These are phyloP conservation scores for Fraxinus sp. DNA, from an alignment of 305 asterid genomes.

Conservation along the genomic window DNA sequence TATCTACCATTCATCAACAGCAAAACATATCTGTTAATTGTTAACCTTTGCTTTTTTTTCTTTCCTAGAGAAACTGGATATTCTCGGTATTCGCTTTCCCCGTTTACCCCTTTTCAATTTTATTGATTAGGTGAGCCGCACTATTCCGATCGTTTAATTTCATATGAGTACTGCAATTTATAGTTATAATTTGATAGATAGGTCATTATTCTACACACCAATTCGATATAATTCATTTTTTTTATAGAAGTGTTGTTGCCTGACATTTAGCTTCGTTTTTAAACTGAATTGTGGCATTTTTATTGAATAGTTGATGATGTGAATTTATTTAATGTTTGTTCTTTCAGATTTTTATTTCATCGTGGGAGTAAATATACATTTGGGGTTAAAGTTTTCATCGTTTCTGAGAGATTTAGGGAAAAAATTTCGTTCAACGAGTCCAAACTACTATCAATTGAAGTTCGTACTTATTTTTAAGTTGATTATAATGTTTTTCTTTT, in stretches of 20 bases:
- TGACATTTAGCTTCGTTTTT: slow-evolving; percentile 7
- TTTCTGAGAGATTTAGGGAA: slow-evolving; percentile 16
- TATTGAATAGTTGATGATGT: slow-evolving; percentile 17
- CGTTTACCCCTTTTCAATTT: not conserved
- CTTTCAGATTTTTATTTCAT: slow-evolving; percentile 5
- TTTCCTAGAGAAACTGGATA: not conserved
- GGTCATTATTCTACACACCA: not conserved
- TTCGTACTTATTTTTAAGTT: slow-evolving; percentile 6
- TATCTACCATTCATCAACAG: slow-evolving; percentile 10
- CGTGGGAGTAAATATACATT: slow-evolving; percentile 17
- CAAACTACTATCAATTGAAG: not conserved
- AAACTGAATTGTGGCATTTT: slow-evolving; percentile 19
- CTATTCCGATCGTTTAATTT: not conserved
- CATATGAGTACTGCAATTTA: not conserved
- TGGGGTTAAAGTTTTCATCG: slow-evolving; percentile 26
- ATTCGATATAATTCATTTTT: slow-evolving; percentile 7
- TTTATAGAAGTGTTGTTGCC: not conserved
- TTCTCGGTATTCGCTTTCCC: not conserved
- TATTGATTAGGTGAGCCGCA: slow-evolving; percentile 3
- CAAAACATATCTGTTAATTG: not conserved
- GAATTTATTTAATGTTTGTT: not conserved
- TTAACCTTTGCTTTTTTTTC: not conserved
- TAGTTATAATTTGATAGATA: not conserved
- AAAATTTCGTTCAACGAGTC: not conserved
- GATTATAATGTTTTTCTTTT: not conserved